These are phyloP conservation scores for Exophiala mesophila DNA, from an alignment of 2,329 filamentous ascomycete species.

Conservation along the genomic window DNA sequence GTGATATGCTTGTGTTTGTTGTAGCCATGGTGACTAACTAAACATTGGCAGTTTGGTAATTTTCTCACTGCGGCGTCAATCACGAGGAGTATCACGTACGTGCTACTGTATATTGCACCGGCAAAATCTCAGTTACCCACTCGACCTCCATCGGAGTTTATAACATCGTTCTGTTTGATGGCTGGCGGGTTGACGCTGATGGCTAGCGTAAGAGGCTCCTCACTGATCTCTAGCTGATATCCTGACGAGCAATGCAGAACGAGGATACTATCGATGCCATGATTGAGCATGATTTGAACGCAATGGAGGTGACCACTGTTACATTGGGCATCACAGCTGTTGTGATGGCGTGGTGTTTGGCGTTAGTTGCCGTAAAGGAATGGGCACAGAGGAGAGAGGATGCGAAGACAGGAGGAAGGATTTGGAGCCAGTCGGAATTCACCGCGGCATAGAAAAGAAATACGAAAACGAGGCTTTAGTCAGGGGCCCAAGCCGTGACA, in stretches of 20 bases:
- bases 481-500: too few relatives aligned
- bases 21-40: slow-evolving; percentile 67
- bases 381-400: too few relatives aligned
- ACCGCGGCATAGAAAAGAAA: too few relatives aligned
- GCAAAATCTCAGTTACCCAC: slow-evolving; percentile 68
- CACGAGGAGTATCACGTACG: slow-evolving; percentile 66
- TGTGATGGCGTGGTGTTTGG: slow-evolving; percentile 70
- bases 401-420: too few relatives aligned
- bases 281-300: slow-evolving; percentile 64
- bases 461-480: too few relatives aligned
- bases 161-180: slow-evolving; percentile 71
- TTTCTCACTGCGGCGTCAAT: slow-evolving; percentile 68
- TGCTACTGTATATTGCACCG: slow-evolving; percentile 67
- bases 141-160: slow-evolving; percentile 71
- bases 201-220: slow-evolving; percentile 49
- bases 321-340: slow-evolving; percentile 69
- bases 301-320: slow-evolving; percentile 79
- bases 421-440: too few relatives aligned
- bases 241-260: slow-evolving; percentile 46
- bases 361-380: slow-evolving; percentile 1
- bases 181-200: slow-evolving; percentile 76
- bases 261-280: slow-evolving; percentile 65
- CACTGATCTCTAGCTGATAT: not conserved
- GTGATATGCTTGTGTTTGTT: too few relatives aligned
- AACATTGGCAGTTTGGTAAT: slow-evolving; percentile 3